A percentile compares a stretch with the other conserved stretches of the same genome.
Conservation (phyloP, 352 stramenopile genomes). For the Globisporangium recalcitrans region DNA sequence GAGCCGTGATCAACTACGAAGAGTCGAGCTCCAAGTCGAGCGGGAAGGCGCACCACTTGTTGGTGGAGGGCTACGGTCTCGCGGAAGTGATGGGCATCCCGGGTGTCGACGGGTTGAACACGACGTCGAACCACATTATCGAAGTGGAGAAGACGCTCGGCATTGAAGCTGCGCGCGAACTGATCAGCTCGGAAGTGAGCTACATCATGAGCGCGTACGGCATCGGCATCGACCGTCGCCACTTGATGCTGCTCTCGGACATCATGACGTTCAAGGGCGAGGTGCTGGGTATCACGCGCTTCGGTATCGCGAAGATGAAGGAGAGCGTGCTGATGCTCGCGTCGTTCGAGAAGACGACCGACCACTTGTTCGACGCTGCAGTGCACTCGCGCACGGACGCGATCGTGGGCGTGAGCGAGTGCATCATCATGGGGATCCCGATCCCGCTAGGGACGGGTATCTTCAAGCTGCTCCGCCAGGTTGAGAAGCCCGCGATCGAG, state of each 20-base stretch:
- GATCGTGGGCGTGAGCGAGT: slow-evolving; percentile 99
- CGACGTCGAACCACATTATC: slow-evolving; percentile 98
- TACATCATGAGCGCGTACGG: slow-evolving; percentile 99
- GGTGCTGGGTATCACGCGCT: slow-evolving; percentile 89
- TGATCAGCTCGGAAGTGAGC: slow-evolving; percentile 97
- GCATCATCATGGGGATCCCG: slow-evolving; percentile 99
- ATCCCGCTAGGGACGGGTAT: slow-evolving; percentile 97
- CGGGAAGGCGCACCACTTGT: slow-evolving; percentile 91
- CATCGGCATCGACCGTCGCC: slow-evolving; percentile 98
- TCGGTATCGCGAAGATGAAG: slow-evolving; percentile 99
- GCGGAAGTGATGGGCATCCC: slow-evolving; percentile 97
- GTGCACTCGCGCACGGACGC: slow-evolving; percentile 96
- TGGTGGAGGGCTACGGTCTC: slow-evolving; percentile 98
- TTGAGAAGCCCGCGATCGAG: slow-evolving; percentile 66
- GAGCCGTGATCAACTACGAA: slow-evolving; percentile 98
- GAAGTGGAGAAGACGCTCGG: slow-evolving; percentile 95
- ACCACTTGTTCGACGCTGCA: slow-evolving; percentile 99
- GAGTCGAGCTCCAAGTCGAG: slow-evolving; percentile 65
- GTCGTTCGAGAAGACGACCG: slow-evolving; percentile 99
- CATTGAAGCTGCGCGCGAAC: slow-evolving; percentile 96
- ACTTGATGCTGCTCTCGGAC: slow-evolving; percentile 98
- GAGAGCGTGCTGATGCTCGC: slow-evolving; percentile 99
- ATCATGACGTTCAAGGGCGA: slow-evolving; percentile 99
- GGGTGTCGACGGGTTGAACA: slow-evolving; percentile 94
- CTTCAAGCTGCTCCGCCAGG: slow-evolving; percentile 93